Conservation (phyloP, 495 filamentous ascomycete species). For the Ramalina intermedia region DNA sequence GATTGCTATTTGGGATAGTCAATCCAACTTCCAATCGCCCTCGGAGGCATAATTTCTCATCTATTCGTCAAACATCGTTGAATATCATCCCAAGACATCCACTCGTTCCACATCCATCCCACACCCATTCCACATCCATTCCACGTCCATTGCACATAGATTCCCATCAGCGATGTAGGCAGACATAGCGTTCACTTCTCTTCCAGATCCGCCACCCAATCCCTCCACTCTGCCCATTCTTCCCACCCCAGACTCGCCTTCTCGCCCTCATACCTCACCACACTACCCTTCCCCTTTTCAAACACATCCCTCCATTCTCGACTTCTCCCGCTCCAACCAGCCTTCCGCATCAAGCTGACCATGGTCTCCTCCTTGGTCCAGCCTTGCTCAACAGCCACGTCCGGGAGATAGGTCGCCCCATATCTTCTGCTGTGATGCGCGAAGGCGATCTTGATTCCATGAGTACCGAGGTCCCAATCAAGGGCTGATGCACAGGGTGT, state of each 20-base stretch:
- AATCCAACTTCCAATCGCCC: neutral
- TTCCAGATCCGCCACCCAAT: constrained; percentile 40
- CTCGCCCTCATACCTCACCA: constrained; percentile 69
- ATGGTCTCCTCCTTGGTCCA: constrained; percentile 93
- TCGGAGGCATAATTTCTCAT: neutral
- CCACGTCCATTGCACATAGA: neutral
- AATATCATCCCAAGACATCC: neutral
- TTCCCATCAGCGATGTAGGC: neutral
- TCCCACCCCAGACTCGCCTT: constrained; percentile 52
- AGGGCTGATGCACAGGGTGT: constrained; percentile 55
- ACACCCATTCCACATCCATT: neutral
- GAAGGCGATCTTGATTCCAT: constrained; percentile 72
- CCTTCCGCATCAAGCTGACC: constrained; percentile 83
- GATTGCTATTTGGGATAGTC: neutral
- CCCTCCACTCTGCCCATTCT: constrained; percentile 64
- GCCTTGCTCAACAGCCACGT: constrained; percentile 81
- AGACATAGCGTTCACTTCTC: neutral
- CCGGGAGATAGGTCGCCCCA: constrained; percentile 75
- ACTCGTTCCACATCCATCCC: neutral
- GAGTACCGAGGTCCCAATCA: constrained; percentile 75
- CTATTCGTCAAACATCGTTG: neutral
- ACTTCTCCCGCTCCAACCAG: constrained; percentile 60
- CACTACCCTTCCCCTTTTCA: constrained; percentile 29
- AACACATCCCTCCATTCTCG: constrained; percentile 60
- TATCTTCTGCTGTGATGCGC: constrained; percentile 44